phyloP scores from a whole-genome alignment of 75 land plant species.

The Sequoiadendron giganteum region DNA sequence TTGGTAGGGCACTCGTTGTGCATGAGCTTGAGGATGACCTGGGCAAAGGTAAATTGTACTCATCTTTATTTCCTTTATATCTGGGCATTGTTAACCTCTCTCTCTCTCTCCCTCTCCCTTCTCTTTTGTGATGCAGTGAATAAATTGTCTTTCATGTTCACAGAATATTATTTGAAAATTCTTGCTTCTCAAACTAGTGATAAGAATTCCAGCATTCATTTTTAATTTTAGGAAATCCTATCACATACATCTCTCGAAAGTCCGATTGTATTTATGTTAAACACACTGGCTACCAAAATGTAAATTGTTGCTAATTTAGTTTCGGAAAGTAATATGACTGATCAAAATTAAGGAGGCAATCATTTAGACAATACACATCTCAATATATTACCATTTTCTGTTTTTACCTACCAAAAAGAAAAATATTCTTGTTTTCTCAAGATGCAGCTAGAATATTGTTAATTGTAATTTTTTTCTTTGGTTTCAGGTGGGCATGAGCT shows the following conservation, averaged over 20 bases:
- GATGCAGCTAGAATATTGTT: background rate
- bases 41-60: constrained; percentile 67
- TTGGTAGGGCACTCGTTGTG: constrained; percentile 91
- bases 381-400: background rate
- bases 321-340: background rate
- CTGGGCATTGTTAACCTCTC: background rate
- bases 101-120: too few relatives aligned
- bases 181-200: background rate
- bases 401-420: background rate
- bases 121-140: background rate
- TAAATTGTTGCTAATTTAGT: background rate
- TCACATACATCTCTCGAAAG: background rate
- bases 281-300: background rate
- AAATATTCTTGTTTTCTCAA: background rate
- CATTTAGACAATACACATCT: background rate
- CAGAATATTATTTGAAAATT: background rate
- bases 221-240: background rate
- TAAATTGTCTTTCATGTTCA: background rate
- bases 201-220: background rate
- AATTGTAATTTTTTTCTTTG: constrained; percentile 1
- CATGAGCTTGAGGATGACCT: constrained; percentile 92
- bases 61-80: background rate
- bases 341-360: background rate
- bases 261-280: background rate
- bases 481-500: constrained; percentile 94